Evolutionary conservation across 306 rosid genomes (phyloP).

Genomic region (Clitoria ternatea): DNA sequence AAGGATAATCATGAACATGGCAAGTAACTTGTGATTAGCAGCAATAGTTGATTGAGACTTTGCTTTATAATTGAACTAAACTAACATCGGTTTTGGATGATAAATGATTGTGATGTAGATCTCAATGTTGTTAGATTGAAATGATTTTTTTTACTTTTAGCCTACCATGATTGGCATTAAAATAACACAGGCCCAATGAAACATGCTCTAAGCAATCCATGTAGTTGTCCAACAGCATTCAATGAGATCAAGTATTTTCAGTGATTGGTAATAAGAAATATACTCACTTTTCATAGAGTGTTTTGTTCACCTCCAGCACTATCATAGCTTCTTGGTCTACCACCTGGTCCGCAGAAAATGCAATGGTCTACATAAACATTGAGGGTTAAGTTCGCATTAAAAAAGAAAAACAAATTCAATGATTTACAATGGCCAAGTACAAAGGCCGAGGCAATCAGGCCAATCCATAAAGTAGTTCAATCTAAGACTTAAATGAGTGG

Average conservation of each 20-base stretch:
- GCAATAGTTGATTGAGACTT: background rate
- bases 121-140: no score
- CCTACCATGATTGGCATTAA: no score
- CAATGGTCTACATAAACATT: conserved; percentile 30
- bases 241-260: background rate
- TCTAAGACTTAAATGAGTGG: background rate
- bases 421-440: background rate
- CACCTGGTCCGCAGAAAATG: conserved; percentile 21
- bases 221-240: background rate
- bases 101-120: no score
- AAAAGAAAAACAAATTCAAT: background rate
- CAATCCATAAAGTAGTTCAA: background rate
- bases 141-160: no score
- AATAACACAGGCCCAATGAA: no score
- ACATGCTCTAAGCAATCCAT: no score
- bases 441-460: conserved; percentile 13
- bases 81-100: no score
- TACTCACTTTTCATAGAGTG: conserved; percentile 60
- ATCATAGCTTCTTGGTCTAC: conserved; percentile 32
- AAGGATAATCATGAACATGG: background rate
- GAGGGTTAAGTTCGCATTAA: conserved; percentile 1
- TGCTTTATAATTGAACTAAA: no score
- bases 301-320: conserved; percentile 43
- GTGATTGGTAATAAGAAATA: conserved; percentile 12
- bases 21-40: background rate